phyloP scores from a whole-genome alignment of 1,139 yeast species.

The Suhomyces wounanorum region DNA sequence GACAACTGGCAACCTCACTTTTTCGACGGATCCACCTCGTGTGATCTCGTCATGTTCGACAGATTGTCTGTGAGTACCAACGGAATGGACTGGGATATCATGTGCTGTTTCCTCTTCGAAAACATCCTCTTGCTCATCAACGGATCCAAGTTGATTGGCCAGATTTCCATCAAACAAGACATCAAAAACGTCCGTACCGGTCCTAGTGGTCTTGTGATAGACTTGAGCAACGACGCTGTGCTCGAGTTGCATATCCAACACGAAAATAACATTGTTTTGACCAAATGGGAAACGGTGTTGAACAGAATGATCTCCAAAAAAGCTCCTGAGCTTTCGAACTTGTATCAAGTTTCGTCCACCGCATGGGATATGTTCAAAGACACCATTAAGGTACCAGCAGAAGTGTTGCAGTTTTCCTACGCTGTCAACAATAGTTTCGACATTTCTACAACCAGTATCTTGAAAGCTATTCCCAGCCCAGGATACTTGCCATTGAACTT shows the following conservation, averaged over 20 bases:
- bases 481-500: conserved; percentile 47
- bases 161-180: conserved; percentile 33
- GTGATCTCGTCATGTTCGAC: conserved; percentile 44
- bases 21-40: conserved; percentile 18
- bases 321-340: conserved; percentile 28
- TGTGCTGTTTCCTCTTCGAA: conserved; percentile 43
- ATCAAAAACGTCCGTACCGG: conserved; percentile 31
- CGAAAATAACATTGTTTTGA: conserved; percentile 34
- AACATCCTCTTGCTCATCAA: conserved; percentile 40
- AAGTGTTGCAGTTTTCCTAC: conserved; percentile 39
- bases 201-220: conserved; percentile 34
- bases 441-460: conserved; percentile 41
- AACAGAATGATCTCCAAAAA: conserved; percentile 19
- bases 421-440: conserved; percentile 37
- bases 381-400: conserved; percentile 37
- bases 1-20: conserved; percentile 13
- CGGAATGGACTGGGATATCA: conserved; percentile 37
- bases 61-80: conserved; percentile 41
- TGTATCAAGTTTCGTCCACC: conserved; percentile 53
- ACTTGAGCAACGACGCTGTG: conserved; percentile 40
- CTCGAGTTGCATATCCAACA: conserved; percentile 50
- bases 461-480: conserved; percentile 33
- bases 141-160: conserved; percentile 38
- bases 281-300: conserved; percentile 44
- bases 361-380: conserved; percentile 43